A percentile compares a stretch with the other conserved stretches of the same genome.
Evolutionary conservation across 768 basidiomycete genomes (phyloP).

Genomic region (Cytidiella melzeri): DNA sequence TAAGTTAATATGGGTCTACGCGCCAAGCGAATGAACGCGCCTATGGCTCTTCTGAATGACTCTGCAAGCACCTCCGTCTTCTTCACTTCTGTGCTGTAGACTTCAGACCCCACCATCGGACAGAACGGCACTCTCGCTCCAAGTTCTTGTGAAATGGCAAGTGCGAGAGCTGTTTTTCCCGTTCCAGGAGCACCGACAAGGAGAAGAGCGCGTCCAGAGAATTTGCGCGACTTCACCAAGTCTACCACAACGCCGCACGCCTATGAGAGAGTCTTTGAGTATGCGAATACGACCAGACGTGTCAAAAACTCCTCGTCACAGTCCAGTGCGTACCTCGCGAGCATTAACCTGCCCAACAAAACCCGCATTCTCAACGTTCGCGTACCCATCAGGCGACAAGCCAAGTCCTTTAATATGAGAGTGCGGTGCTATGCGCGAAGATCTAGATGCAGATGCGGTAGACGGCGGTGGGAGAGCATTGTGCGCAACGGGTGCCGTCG

Average conservation of each 20-base stretch:
- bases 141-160: slow-evolving; percentile 93
- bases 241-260: slow-evolving; percentile 90
- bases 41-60: slow-evolving; percentile 91
- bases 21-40: slow-evolving; percentile 39
- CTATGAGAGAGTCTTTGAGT: slow-evolving; percentile 31
- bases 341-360: slow-evolving; percentile 90
- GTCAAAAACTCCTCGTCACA: not conserved
- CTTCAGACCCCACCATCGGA: slow-evolving; percentile 97
- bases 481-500: slow-evolving; percentile 38
- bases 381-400: slow-evolving; percentile 76
- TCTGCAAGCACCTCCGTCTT: slow-evolving; percentile 98
- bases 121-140: slow-evolving; percentile 96
- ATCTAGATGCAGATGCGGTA: slow-evolving; percentile 51
- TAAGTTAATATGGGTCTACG: not conserved
- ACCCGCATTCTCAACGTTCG: slow-evolving; percentile 66
- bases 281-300: too few relatives aligned
- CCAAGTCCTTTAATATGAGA: slow-evolving; percentile 98
- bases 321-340: slow-evolving; percentile 59
- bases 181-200: slow-evolving; percentile 96
- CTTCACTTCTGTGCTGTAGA: slow-evolving; percentile 95
- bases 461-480: slow-evolving; percentile 70
- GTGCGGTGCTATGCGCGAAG: slow-evolving; percentile 83
- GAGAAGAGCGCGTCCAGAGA: slow-evolving; percentile 87
- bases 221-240: slow-evolving; percentile 85
- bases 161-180: slow-evolving; percentile 93